Conservation (phyloP, 495 filamentous ascomycete genomes). For the Xylaria bambusicola region DNA sequence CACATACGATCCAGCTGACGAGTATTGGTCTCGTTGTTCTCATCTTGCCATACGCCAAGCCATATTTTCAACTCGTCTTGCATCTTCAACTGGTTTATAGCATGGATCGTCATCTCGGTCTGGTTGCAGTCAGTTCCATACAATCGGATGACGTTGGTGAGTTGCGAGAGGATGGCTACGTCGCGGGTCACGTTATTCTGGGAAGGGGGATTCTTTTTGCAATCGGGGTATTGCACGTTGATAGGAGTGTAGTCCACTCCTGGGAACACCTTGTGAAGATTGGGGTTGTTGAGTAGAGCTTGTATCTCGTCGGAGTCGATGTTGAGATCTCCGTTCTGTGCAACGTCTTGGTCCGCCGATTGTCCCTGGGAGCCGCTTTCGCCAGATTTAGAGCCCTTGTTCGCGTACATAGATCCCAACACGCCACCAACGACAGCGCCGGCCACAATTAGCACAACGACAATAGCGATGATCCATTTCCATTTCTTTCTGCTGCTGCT, state of each 20-base stretch:
- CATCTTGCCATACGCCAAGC: conserved; percentile 93
- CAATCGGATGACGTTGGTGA: conserved; percentile 85
- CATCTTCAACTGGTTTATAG: conserved; percentile 72
- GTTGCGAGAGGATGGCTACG: conserved; percentile 84
- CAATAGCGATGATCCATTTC: conserved; percentile 64
- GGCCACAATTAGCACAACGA: conserved; percentile 63
- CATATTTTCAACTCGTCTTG: conserved; percentile 80
- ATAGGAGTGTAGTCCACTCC: conserved; percentile 97
- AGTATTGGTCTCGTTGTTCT: conserved; percentile 77
- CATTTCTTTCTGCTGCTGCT: conserved; percentile 66
- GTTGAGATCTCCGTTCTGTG: conserved; percentile 66
- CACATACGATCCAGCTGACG: conserved; percentile 84
- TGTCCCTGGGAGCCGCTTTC: conserved; percentile 24
- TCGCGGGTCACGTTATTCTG: conserved; percentile 96
- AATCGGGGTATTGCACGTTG: conserved; percentile 87
- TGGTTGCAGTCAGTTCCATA: conserved; percentile 99
- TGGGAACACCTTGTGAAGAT: conserved; percentile 90
- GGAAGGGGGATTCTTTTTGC: conserved; percentile 71
- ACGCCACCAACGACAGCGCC: conserved; percentile 77
- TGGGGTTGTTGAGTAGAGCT: conserved; percentile 71
- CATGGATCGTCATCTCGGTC: conserved; percentile 88
- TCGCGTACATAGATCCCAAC: conserved; percentile 71
- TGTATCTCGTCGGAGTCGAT: conserved; percentile 80
- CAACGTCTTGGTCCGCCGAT: conserved; percentile 46
- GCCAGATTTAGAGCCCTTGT: conserved; percentile 37